phyloP scores from a whole-genome alignment of 306 rosid species.

The Ammopiptanthus mongolicus region DNA sequence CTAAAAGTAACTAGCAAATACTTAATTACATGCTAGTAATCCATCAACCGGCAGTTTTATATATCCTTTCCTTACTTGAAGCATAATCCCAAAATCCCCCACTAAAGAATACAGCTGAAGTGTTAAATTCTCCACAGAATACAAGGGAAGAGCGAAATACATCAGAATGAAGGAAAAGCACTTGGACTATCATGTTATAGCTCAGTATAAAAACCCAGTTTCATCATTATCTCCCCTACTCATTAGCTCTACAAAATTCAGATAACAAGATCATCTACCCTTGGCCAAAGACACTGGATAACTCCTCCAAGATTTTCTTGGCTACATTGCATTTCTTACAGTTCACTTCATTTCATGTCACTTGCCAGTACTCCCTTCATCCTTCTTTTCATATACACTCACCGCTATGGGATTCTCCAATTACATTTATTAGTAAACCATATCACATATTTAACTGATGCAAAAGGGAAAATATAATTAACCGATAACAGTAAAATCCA shows the following conservation, averaged over 20 bases:
- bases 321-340: not conserved
- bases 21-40: not conserved
- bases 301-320: not conserved
- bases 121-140: not conserved
- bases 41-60: not conserved
- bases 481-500: not conserved
- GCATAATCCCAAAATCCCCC: not conserved
- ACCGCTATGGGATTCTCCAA: not conserved
- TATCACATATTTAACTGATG: not conserved
- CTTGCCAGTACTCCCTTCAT: not conserved
- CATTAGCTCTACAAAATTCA: not conserved
- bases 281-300: not conserved
- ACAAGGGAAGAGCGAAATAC: not conserved
- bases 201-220: not conserved
- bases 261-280: not conserved
- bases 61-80: not conserved
- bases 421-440: not conserved
- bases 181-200: not conserved
- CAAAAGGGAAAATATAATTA: not conserved
- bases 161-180: not conserved
- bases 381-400: not conserved
- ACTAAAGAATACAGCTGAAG: not conserved
- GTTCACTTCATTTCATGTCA: conserved; percentile 9
- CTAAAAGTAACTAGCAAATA: not conserved
- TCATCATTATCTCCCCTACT: not conserved